Conservation (phyloP, 2,329 filamentous ascomycete genomes). For the Aureobasidium sp. region DNA sequence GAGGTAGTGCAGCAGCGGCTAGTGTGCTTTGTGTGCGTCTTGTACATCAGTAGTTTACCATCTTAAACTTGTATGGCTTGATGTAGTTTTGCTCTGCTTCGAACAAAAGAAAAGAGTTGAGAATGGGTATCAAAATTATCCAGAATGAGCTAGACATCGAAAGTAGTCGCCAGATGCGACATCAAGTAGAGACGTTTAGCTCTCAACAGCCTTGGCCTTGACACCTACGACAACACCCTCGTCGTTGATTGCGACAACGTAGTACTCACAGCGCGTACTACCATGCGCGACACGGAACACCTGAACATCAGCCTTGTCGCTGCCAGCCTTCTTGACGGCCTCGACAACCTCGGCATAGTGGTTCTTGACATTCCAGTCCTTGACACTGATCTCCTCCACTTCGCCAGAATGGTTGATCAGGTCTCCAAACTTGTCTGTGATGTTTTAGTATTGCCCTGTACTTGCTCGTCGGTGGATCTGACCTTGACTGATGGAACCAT, state of each 20-base stretch:
- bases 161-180: not conserved
- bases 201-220: constrained; percentile 71
- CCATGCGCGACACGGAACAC: constrained; percentile 65
- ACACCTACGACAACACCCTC: constrained; percentile 63
- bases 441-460: not conserved
- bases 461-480: constrained; percentile 22
- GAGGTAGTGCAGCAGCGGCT: constrained; percentile 58
- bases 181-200: not conserved
- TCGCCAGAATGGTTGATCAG: constrained; percentile 55
- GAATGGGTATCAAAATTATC: not conserved
- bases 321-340: constrained; percentile 59
- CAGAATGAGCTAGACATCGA: not conserved
- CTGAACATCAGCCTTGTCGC: constrained; percentile 55
- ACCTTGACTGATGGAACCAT: constrained; percentile 44
- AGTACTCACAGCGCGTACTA: constrained; percentile 67
- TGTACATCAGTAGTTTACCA: not conserved
- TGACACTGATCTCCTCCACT: constrained; percentile 59
- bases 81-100: too few species aligned
- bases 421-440: constrained; percentile 59
- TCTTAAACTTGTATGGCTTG: too few species aligned
- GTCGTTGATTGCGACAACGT: constrained; percentile 60
- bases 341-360: constrained; percentile 64
- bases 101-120: not conserved
- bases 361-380: constrained; percentile 66
- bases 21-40: constrained; percentile 45